Percentiles rank a stretch among this genome's conserved stretches.
These are phyloP conservation scores for Neurospora sp. DNA, from an alignment of 495 filamentous ascomycete species.

Conservation along the genomic window DNA sequence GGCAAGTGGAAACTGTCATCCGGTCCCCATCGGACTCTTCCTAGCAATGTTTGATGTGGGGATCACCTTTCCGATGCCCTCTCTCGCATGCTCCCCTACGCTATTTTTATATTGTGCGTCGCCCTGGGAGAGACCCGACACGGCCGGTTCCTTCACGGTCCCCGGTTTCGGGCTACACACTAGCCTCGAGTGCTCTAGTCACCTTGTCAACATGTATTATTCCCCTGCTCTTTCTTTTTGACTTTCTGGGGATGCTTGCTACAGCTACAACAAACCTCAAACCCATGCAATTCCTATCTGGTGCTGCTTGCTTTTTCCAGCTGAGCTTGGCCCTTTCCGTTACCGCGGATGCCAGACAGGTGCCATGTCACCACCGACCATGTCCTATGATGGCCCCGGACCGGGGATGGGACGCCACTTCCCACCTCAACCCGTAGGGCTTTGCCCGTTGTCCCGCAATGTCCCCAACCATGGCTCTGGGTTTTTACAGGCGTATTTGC, in stretches of 20 bases:
- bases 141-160: not conserved
- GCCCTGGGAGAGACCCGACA: not conserved
- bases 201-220: not conserved
- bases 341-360: not conserved
- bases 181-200: not conserved
- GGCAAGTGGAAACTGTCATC: not conserved
- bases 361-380: not conserved
- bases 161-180: not conserved
- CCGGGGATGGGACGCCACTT: not conserved
- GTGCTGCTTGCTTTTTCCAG: not conserved
- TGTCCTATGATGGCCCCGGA: not conserved
- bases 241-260: not conserved
- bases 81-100: not conserved
- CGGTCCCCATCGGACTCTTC: not conserved
- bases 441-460: not conserved
- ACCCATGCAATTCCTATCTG: not conserved
- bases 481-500: not conserved
- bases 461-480: not conserved
- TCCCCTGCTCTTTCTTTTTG: not conserved
- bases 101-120: not conserved
- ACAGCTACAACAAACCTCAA: not conserved
- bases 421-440: not conserved
- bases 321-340: not conserved
- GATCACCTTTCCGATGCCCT: not conserved
- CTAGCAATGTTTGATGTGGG: not conserved